Conservation (phyloP, 208 protist genomes). For the Acanthamoeba culbertsoni region DNA sequence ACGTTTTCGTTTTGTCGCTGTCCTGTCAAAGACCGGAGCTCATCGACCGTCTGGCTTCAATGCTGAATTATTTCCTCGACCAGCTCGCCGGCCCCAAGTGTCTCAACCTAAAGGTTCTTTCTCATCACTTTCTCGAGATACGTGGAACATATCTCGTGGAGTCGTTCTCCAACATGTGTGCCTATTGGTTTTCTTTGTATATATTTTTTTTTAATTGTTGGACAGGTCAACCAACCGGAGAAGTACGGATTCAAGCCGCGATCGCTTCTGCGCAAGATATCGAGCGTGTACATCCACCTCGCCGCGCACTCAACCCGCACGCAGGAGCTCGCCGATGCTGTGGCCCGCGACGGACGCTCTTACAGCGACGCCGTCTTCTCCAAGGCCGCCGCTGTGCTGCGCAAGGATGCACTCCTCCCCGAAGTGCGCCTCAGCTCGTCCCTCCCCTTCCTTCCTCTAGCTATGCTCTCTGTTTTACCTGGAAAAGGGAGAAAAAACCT, state of each 20-base stretch:
- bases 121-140: background rate
- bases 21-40: conserved; percentile 39
- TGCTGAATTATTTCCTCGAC: conserved; percentile 78
- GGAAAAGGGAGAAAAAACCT: too few relatives aligned
- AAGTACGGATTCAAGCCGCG: conserved; percentile 73
- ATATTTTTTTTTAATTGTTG: background rate
- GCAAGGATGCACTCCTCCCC: background rate
- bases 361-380: conserved; percentile 64
- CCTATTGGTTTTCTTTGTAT: background rate
- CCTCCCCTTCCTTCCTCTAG: background rate
- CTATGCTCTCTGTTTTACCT: background rate
- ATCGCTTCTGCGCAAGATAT: conserved; percentile 65
- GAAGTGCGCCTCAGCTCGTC: conserved; percentile 36
- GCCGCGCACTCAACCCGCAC: background rate
- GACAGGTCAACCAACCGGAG: conserved; percentile 48
- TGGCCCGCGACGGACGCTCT: conserved; percentile 72
- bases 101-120: conserved; percentile 67
- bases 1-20: background rate
- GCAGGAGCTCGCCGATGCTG: conserved; percentile 56
- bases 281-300: conserved; percentile 66
- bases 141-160: conserved; percentile 28
- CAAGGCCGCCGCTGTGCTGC: conserved; percentile 36
- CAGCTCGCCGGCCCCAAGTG: conserved; percentile 77
- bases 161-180: background rate
- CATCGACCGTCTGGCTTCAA: conserved; percentile 76